Base-by-base conservation (phyloP, 805 yeast genomes). In the Metschnikowia henanensis region DNA sequence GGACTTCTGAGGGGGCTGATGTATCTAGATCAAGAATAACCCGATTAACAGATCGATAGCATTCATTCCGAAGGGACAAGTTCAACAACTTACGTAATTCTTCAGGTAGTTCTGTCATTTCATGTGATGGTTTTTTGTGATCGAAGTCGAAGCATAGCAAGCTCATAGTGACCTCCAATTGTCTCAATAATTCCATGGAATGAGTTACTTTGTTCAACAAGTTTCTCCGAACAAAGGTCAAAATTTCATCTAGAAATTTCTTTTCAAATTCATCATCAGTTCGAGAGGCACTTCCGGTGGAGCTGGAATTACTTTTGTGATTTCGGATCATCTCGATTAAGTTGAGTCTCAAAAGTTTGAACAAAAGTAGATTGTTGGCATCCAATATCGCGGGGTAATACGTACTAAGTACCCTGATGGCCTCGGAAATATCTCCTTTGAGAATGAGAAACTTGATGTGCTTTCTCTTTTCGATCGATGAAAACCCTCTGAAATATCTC, bases 81-180 rank as follows among this genome's bases (percentile, higher is more conserved):
- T 84, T 80, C 59, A 85, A 72, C 31, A 87, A 64, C 18, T 68
- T 68, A 35, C 75, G 66, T 49, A 88, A 64, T 49, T 77, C 79
- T 22, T 65, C 65, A 0, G 89, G 90, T 26, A 83, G 58, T 37
- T 66, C 75, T 36, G 60, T 58, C 51, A 67, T 70, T 17, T 70
- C 65, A 21, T 61, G 65, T 6, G 62, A 55, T 31, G 62, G 57
- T 34, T 56, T 59, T 5, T 52, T 39, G 10, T 73, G 65, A 22
- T 65, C 68, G 46, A 67, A 65, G 29, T 75, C 73, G 56, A 76
- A 78, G 53, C 82, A 79, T 29, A 90, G 65, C 47, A 90, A 69
- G 18, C 95, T 88, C 94, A 90, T 87, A 2, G 95, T 82, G 34
- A 83, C 69, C 59, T 91, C 96, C 48, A 90, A 65, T 51, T 87